A percentile compares a stretch with the other conserved stretches of the same genome.
phyloP scores from a whole-genome alignment of 768 basidiomycete species.

The Leucosporidium scottii region DNA sequence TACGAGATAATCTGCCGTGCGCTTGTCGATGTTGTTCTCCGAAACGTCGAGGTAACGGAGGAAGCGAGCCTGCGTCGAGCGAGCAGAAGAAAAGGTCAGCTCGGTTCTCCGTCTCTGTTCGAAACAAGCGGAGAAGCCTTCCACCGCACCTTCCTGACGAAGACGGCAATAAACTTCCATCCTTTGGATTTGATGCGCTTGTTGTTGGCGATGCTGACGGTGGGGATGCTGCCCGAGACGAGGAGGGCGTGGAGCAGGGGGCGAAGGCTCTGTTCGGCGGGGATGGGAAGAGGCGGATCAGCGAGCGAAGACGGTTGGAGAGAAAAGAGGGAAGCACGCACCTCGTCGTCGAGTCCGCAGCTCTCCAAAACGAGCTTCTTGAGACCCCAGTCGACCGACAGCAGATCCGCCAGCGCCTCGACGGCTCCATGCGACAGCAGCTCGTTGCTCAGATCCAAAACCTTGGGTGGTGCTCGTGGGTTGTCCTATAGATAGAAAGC shows the following conservation, averaged over 20 bases:
- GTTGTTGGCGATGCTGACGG: conserved; percentile 80
- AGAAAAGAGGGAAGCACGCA: conserved; percentile 43
- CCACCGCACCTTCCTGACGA: conserved; percentile 60
- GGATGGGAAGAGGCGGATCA: conserved; percentile 6
- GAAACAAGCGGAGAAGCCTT: background rate
- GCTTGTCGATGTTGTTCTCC: conserved; percentile 75
- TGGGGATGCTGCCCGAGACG: conserved; percentile 70
- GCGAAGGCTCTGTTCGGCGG: conserved; percentile 59
- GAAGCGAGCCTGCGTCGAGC: conserved; percentile 54
- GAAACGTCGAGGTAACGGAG: conserved; percentile 86
- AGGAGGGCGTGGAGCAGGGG: conserved; percentile 83
- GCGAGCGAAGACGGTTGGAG: background rate
- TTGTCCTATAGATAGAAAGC: conserved; percentile 27
- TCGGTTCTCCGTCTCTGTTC: background rate
- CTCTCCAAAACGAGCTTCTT: conserved; percentile 75
- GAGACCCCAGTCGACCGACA: conserved; percentile 87
- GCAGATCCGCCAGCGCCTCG: conserved; percentile 78
- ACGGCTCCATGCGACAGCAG: conserved; percentile 64
- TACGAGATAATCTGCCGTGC: conserved; percentile 71
- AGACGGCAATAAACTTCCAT: conserved; percentile 73
- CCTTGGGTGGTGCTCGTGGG: conserved; percentile 53
- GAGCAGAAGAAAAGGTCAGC: background rate
- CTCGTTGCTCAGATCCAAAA: conserved; percentile 71
- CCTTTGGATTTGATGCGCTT: conserved; percentile 66
- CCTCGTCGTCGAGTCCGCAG: conserved; percentile 78